A percentile compares a stretch with the other conserved stretches of the same genome.
These are phyloP conservation scores for Hansfordia pulvinata DNA, from an alignment of 2,329 filamentous ascomycete genomes.

Conservation along the genomic window DNA sequence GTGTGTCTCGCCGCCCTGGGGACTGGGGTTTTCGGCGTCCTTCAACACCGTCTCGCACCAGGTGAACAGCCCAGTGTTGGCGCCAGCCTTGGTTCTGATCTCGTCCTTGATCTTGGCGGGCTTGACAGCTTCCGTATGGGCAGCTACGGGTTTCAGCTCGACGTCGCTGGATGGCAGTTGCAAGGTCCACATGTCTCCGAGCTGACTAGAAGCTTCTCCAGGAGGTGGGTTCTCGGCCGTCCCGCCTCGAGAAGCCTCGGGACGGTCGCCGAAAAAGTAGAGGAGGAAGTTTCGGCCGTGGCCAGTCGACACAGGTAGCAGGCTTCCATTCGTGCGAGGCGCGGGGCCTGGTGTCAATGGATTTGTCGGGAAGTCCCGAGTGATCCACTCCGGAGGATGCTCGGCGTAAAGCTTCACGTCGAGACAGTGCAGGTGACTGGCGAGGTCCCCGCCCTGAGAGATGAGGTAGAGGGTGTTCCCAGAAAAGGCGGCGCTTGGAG, in stretches of 20 bases:
- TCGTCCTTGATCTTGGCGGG: slow-evolving; percentile 35
- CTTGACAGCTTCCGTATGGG: slow-evolving; percentile 20
- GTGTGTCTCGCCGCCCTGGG: slow-evolving; percentile 25
- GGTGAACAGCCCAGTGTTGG: slow-evolving; percentile 28
- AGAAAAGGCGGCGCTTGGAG: slow-evolving; percentile 26
- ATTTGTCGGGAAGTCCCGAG: slow-evolving; percentile 20
- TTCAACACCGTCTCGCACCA: slow-evolving; percentile 36
- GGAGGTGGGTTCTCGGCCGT: slow-evolving; percentile 7
- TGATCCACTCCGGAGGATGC: slow-evolving; percentile 22
- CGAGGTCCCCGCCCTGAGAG: slow-evolving; percentile 18
- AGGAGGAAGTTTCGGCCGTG: slow-evolving; percentile 37
- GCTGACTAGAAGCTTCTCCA: too few relatives aligned
- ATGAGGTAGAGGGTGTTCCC: slow-evolving; percentile 32
- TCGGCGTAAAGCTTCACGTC: slow-evolving; percentile 15
- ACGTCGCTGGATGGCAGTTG: slow-evolving; percentile 27
- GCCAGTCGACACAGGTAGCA: slow-evolving; percentile 33
- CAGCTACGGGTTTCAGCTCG: slow-evolving; percentile 7
- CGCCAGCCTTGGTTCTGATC: slow-evolving; percentile 25
- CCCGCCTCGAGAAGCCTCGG: slow-evolving; percentile 8
- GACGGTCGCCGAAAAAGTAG: slow-evolving; percentile 29
- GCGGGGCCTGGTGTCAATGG: slow-evolving; percentile 24
- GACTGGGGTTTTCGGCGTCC: slow-evolving; percentile 25
- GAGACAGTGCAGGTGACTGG: slow-evolving; percentile 21
- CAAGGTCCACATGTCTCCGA: slow-evolving; percentile 34
- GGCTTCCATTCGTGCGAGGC: slow-evolving; percentile 24